Conservation (phyloP, 257 asterid species). For the Capsicum baccatum region DNA sequence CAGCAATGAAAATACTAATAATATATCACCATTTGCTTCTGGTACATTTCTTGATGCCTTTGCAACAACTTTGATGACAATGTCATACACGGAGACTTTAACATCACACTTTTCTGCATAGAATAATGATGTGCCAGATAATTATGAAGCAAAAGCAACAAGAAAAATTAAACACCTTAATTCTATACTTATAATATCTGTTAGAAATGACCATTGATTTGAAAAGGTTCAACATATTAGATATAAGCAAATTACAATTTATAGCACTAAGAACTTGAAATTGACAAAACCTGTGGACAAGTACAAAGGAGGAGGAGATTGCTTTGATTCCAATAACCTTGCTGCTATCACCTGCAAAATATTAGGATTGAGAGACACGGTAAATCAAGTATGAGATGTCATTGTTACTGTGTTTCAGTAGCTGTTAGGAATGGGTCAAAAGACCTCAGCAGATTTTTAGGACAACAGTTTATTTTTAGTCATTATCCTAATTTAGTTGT, state of each 20-base stretch:
- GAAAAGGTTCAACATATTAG: conserved; percentile 33
- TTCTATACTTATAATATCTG: conserved; percentile 83
- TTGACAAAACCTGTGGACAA: conserved; percentile 73
- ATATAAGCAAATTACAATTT: conserved; percentile 19
- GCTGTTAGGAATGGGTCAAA: too few relatives aligned
- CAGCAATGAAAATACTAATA: neutral
- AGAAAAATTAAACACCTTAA: conserved; percentile 34
- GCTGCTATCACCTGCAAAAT: conserved; percentile 84
- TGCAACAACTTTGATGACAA: conserved; percentile 93
- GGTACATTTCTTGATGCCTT: conserved; percentile 84
- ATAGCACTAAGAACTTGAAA: conserved; percentile 5
- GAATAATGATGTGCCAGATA: conserved; percentile 38
- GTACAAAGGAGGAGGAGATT: conserved; percentile 92
- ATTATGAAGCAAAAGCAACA: conserved; percentile 27
- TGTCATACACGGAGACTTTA: conserved; percentile 95
- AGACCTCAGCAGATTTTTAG: too few relatives aligned
- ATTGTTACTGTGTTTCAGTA: too few relatives aligned
- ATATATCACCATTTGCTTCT: conserved; percentile 86
- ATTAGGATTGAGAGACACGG: conserved; percentile 1
- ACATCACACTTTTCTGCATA: conserved; percentile 78
- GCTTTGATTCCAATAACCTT: conserved; percentile 93
- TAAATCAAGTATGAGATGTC: conserved; percentile 19
- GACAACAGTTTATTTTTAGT: too few relatives aligned
- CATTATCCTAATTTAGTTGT: too few relatives aligned
- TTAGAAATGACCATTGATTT: conserved; percentile 41